phyloP scores from a whole-genome alignment of 805 yeast species.

The Diddensiella santjacobensis region DNA sequence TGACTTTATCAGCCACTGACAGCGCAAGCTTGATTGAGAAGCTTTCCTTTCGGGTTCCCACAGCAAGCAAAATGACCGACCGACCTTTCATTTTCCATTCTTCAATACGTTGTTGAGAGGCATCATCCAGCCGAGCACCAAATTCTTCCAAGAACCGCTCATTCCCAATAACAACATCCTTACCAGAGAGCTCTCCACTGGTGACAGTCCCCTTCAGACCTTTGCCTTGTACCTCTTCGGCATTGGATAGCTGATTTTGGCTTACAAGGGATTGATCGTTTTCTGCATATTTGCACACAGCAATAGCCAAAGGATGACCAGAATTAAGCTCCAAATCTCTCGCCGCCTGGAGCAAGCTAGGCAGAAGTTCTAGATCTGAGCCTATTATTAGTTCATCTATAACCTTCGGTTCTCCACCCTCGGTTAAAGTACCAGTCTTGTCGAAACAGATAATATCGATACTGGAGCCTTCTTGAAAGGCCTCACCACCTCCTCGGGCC shows the following conservation, averaged over 20 bases:
- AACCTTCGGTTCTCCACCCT: slow-evolving; percentile 54
- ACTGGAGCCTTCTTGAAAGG: slow-evolving; percentile 71
- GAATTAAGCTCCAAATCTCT: slow-evolving; percentile 61
- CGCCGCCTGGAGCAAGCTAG: slow-evolving; percentile 43
- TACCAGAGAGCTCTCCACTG: slow-evolving; percentile 11
- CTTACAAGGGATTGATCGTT: slow-evolving; percentile 18
- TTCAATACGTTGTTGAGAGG: slow-evolving; percentile 37
- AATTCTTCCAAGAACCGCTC: slow-evolving; percentile 54
- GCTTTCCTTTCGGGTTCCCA: slow-evolving; percentile 30
- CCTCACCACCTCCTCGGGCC: slow-evolving; percentile 78
- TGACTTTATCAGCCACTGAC: slow-evolving; percentile 54
- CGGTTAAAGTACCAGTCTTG: slow-evolving; percentile 74
- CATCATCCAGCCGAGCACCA: slow-evolving; percentile 37
- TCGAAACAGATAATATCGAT: slow-evolving; percentile 68
- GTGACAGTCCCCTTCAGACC: slow-evolving; percentile 41
- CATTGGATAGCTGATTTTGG: slow-evolving; percentile 39
- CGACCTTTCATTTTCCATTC: slow-evolving; percentile 63
- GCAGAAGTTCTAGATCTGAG: neutral
- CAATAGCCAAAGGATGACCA: slow-evolving; percentile 63
- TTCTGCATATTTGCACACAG: slow-evolving; percentile 45
- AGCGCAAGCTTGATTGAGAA: slow-evolving; percentile 39
- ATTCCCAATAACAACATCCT: slow-evolving; percentile 49
- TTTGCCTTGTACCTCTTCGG: slow-evolving; percentile 55
- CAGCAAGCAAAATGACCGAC: slow-evolving; percentile 56
- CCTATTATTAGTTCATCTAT: slow-evolving; percentile 39